Conservation (phyloP, 176 grass and related monocot species). For the Hordeum marinum region DNA sequence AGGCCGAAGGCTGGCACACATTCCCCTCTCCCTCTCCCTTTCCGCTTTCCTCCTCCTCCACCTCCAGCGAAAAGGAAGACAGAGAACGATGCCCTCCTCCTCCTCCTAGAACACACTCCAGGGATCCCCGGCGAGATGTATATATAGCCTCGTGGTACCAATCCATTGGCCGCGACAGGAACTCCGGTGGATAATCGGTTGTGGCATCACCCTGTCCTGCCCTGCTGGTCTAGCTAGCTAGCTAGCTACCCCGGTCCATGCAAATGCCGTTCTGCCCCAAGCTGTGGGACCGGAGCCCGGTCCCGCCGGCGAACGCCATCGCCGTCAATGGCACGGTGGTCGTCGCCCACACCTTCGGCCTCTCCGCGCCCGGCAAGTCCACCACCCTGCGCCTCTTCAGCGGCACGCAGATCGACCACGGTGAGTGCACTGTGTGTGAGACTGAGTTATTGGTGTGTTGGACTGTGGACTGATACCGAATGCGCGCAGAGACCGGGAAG, state of each 20-base stretch:
- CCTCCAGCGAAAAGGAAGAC: background rate
- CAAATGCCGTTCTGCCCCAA: conserved; percentile 47
- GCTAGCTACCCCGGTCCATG: background rate
- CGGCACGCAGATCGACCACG: conserved; percentile 55
- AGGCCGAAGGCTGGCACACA: conserved; percentile 47
- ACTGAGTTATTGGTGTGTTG: background rate
- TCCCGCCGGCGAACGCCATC: conserved; percentile 3
- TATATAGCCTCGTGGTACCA: conserved; percentile 9
- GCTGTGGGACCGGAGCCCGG: background rate
- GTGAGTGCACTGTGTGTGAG: conserved; percentile 4
- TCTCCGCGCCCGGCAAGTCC: conserved; percentile 37
- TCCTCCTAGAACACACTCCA: conserved; percentile 53
- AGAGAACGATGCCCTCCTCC: conserved; percentile 36
- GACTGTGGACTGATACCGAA: background rate
- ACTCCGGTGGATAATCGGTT: background rate
- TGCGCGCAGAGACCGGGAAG: conserved; percentile 44
- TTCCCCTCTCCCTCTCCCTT: conserved; percentile 7
- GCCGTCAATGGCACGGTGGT: conserved; percentile 60
- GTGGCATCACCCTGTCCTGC: background rate
- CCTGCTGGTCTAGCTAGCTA: background rate
- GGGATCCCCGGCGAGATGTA: conserved; percentile 31
- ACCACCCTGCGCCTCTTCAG: conserved; percentile 70
- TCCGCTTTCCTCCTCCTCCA: background rate
- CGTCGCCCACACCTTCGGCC: conserved; percentile 31
- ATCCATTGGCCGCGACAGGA: background rate